Evolutionary conservation across 805 yeast species (phyloP).

Genomic region (Starmerella bombi): DNA sequence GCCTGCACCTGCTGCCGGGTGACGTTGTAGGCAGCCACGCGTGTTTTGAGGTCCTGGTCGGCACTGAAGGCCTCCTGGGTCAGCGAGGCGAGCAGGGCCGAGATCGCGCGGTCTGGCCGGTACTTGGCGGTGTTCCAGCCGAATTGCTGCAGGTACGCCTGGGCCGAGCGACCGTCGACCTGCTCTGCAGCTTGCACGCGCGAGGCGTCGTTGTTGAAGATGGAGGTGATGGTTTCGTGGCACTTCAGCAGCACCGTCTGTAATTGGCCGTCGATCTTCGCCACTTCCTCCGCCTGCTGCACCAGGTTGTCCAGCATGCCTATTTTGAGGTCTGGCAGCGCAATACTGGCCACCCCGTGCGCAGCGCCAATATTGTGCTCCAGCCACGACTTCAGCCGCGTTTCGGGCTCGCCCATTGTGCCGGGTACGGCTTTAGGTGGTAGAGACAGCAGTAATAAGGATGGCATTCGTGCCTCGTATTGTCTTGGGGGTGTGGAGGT

Average conservation of each 20-base stretch:
- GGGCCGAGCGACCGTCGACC: conserved; percentile 41
- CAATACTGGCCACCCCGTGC: conserved; percentile 42
- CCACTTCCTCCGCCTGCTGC: conserved; percentile 77
- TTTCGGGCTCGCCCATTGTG: conserved; percentile 28
- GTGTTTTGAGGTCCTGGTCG: conserved; percentile 71
- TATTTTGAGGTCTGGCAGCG: conserved; percentile 75
- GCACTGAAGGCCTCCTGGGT: conserved; percentile 67
- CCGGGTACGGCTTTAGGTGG: conserved; percentile 35
- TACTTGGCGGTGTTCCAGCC: conserved; percentile 82
- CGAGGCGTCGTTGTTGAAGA: conserved; percentile 28
- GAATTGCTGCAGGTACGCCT: conserved; percentile 58
- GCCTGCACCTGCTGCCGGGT: conserved; percentile 73
- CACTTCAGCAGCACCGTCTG: conserved; percentile 56
- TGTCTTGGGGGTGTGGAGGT: too few species aligned
- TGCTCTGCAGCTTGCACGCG: conserved; percentile 38
- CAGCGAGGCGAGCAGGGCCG: conserved; percentile 56
- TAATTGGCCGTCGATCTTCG: conserved; percentile 70
- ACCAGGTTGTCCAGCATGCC: conserved; percentile 90
- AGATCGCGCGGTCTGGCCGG: conserved; percentile 70
- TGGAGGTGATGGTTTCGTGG: conserved; percentile 49
- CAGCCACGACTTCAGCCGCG: conserved; percentile 28
- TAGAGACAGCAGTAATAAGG: conserved; percentile 36
- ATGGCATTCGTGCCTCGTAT: conserved; percentile 10
- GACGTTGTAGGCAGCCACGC: conserved; percentile 59
- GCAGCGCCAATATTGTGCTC: conserved; percentile 26